Evolutionary conservation across 108 stramenopile genomes (phyloP).

Genomic region (Skeletonema potamos): DNA sequence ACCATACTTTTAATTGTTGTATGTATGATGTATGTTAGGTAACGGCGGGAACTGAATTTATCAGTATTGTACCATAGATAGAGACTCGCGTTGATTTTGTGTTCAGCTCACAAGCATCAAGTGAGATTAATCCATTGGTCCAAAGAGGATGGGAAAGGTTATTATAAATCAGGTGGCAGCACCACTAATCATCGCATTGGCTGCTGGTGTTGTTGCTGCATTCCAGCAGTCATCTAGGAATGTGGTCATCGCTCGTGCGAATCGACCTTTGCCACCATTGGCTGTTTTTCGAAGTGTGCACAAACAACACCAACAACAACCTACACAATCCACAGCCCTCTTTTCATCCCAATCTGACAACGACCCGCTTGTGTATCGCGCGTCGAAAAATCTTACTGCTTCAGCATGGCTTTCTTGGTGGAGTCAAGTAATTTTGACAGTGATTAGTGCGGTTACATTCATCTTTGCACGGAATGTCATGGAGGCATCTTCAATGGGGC

Average conservation of each 20-base stretch:
- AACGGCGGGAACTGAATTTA: too few relatives aligned
- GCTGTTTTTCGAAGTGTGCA: not conserved
- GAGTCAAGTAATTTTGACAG: slow-evolving; percentile 81
- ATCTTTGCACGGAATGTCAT: slow-evolving; percentile 78
- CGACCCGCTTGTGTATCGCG: slow-evolving; percentile 37
- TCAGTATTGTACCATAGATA: too few relatives aligned
- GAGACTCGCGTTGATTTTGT: too few relatives aligned
- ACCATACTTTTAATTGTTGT: too few relatives aligned
- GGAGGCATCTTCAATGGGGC: slow-evolving; percentile 3
- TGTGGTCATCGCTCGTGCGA: not conserved
- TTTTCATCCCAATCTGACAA: not conserved
- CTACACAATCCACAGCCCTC: not conserved
- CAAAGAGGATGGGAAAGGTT: not conserved
- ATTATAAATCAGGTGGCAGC: not conserved
- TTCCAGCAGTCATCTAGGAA: not conserved
- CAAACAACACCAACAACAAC: not conserved
- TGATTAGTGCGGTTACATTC: slow-evolving; percentile 71
- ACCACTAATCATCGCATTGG: not conserved
- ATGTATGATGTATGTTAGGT: too few relatives aligned
- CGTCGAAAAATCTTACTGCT: slow-evolving; percentile 48
- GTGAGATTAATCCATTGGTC: too few relatives aligned
- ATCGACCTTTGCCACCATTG: not conserved
- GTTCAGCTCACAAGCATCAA: too few relatives aligned
- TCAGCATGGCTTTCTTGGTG: slow-evolving; percentile 87
- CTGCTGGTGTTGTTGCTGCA: not conserved